These are phyloP conservation scores for Micromonas commoda DNA, from an alignment of 139 green algal species.

Conservation along the genomic window DNA sequence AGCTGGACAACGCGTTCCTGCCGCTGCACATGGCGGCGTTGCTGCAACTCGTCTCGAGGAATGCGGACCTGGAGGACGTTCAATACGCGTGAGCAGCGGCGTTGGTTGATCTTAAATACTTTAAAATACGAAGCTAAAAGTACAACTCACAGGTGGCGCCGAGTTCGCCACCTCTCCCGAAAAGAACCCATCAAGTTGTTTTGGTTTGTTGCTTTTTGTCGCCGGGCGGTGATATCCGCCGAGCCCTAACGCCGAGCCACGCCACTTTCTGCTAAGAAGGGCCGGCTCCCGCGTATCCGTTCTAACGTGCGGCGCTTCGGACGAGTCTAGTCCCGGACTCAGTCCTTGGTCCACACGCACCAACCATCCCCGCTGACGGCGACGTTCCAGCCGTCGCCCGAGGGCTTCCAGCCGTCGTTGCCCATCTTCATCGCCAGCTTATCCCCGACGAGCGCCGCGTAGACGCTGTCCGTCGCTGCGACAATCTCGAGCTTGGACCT, in stretches of 20 bases:
- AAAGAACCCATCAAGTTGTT: no score
- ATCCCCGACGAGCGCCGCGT: slow-evolving; percentile 44
- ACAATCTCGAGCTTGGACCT: slow-evolving; percentile 32
- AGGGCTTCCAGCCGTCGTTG: slow-evolving; percentile 20
- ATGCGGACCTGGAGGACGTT: no score
- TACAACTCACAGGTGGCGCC: no score
- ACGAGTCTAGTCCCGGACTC: neutral
- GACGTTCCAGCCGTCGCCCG: slow-evolving; percentile 9
- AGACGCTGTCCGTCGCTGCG: slow-evolving; percentile 31
- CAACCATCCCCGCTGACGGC: neutral
- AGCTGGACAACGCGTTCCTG: neutral
- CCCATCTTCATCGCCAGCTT: slow-evolving; percentile 34
- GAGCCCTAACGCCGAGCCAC: no score
- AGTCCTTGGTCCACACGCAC: slow-evolving; percentile 22
- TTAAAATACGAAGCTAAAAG: no score
- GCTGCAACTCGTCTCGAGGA: neutral
- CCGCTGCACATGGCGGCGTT: neutral
- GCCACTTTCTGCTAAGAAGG: neutral
- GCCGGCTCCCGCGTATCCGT: neutral
- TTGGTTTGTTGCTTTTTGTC: no score
- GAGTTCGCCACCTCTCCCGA: no score
- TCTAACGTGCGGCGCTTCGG: neutral
- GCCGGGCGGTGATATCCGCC: no score
- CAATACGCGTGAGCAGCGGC: no score
- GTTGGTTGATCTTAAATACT: no score